Evolutionary conservation across 805 yeast genomes (phyloP).

Genomic region (Candida jianshihensis): DNA sequence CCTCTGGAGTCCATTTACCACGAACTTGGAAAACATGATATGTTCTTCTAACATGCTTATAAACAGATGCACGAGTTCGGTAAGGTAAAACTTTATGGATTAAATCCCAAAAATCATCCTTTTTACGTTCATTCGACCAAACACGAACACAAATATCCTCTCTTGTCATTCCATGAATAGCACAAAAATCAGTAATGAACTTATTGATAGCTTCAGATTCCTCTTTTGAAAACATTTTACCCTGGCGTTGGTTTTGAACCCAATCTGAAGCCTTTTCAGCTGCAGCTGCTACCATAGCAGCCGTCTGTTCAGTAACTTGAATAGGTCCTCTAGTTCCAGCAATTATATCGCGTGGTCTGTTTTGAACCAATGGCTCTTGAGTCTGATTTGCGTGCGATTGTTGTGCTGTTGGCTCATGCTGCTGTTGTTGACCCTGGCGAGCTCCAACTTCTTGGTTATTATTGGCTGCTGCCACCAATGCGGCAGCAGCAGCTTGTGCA

Average conservation of each 20-base stretch:
- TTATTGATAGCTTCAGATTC: conserved; percentile 69
- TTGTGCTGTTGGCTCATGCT: background rate
- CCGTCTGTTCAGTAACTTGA: conserved; percentile 24
- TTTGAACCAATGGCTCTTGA: background rate
- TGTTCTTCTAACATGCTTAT: conserved; percentile 86
- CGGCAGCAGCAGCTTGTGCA: conserved; percentile 15
- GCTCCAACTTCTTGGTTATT: conserved; percentile 3
- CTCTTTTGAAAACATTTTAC: conserved; percentile 44
- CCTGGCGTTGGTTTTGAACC: conserved; percentile 19
- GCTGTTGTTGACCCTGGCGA: background rate
- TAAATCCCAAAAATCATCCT: conserved; percentile 87
- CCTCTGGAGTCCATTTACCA: conserved; percentile 85
- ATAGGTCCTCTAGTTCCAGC: background rate
- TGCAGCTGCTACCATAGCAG: conserved; percentile 35
- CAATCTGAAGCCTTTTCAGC: conserved; percentile 35
- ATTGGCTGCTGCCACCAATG: conserved; percentile 13
- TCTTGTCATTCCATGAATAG: conserved; percentile 52
- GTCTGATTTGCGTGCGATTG: background rate
- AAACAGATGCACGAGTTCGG: conserved; percentile 82
- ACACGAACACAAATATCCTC: conserved; percentile 74
- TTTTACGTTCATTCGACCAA: conserved; percentile 79
- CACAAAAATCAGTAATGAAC: conserved; percentile 64
- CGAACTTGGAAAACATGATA: conserved; percentile 83
- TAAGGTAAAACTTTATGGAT: conserved; percentile 74
- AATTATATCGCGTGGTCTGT: background rate